These are phyloP conservation scores for Cerrena zonata DNA, from an alignment of 1,284 basidiomycete species.

Conservation along the genomic window DNA sequence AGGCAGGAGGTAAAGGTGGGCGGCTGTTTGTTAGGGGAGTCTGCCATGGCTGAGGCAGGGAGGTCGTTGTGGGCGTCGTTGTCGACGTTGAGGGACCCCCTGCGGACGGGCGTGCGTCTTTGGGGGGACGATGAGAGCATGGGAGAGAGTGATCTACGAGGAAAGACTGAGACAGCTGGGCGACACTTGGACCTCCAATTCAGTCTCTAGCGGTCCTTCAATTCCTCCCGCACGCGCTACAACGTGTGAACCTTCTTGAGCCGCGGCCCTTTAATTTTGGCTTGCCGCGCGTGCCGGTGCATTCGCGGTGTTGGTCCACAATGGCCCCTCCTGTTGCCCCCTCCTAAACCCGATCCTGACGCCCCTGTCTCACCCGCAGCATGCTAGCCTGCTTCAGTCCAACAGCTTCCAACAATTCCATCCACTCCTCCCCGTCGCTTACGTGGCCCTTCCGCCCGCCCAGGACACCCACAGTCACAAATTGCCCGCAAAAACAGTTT, in stretches of 20 bases:
- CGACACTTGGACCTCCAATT: conserved; percentile 8
- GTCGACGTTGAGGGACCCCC: conserved; percentile 39
- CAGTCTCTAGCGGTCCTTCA: conserved; percentile 19
- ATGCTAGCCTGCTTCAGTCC: neutral
- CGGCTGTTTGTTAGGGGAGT: conserved; percentile 37
- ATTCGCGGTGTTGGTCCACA: conserved; percentile 4
- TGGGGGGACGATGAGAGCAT: conserved; percentile 44
- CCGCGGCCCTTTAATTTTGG: conserved; percentile 7
- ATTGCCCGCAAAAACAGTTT: neutral
- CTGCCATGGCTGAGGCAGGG: conserved; percentile 25
- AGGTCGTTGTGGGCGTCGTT: conserved; percentile 38
- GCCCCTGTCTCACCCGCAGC: neutral
- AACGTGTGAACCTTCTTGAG: conserved; percentile 13
- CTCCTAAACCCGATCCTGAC: neutral
- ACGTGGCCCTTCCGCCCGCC: neutral
- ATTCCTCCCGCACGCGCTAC: conserved; percentile 17
- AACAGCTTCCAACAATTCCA: neutral
- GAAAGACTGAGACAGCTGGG: conserved; percentile 7
- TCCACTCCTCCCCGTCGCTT: neutral
- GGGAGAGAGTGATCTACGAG: conserved; percentile 12
- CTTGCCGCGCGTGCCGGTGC: conserved; percentile 8
- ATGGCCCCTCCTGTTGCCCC: neutral
- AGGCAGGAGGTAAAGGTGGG: conserved; percentile 60
- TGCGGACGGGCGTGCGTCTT: conserved; percentile 49
- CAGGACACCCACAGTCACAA: neutral